Evolutionary conservation across 192 early-diverging fungal species (phyloP), one percentile per base, ranked within the genome.

Genomic region (Allomyces macrogynus): DNA sequence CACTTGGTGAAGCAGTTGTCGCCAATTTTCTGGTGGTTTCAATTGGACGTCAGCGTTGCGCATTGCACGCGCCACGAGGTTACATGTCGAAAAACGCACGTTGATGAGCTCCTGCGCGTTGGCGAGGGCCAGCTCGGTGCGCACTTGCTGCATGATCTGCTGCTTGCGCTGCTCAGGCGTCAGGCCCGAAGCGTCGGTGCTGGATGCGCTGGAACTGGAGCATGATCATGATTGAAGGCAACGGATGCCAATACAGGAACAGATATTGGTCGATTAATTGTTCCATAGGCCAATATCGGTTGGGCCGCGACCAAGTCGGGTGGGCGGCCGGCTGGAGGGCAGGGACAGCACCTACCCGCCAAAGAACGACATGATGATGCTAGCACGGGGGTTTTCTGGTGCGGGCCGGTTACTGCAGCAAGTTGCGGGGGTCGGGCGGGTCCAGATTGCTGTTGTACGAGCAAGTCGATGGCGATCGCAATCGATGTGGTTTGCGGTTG

Each of bases 1-100:
- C 89, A 90, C 78, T 86, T 83, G 65, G 82, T 77, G 70, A 85
- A 92, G 79, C 91, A 94, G 73, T 90, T 86, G 69, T 85, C 83
- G 75, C 89, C 90, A 71, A 94, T 89, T 84, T 88, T 89, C 83
- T 86, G 64, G 65, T 65, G 49, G 54, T 60, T 65, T 64, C 26
- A 65, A 23, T 64, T 26, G 27, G 20, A 32, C 24, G 23, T 24
- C 43, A 42, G 26, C 23, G 24, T 5, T 60, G 18, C 24, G 25
- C 4, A 5, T 5, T 7, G 16, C 11, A 26, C 25, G 65, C 32
- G 24, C 27, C 10, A 70, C 27, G 14, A 44, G 11, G 20, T 60
- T 64, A n/a, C 23, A 43, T 61, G 23, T 20, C 23, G 12, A 7
- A 60, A 42, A 54, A 63, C 23, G 14, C 23, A 84, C 83, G 69